Evolutionary conservation across 768 basidiomycete genomes (phyloP).

Genomic region (Leccinum uliginosum): DNA sequence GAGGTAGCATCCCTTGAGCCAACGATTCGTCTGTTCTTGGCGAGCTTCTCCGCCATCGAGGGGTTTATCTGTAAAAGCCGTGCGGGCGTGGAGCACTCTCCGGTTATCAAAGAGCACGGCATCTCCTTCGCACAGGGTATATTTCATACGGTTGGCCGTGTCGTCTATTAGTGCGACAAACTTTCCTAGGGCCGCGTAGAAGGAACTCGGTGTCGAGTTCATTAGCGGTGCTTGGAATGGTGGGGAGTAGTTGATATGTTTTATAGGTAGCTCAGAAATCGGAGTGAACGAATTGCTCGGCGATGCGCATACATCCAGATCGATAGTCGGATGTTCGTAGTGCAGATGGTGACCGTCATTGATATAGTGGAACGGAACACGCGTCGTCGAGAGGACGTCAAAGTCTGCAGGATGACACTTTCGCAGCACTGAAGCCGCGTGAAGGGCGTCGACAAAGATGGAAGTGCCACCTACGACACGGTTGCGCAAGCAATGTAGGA

Average conservation of each 20-base stretch:
- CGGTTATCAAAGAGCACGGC: conserved; percentile 91
- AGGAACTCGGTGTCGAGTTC: conserved; percentile 43
- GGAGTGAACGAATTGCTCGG: conserved; percentile 1
- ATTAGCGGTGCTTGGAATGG: conserved; percentile 88
- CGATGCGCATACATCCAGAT: conserved; percentile 39
- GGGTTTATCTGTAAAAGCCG: conserved; percentile 53
- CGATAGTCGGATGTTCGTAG: conserved; percentile 68
- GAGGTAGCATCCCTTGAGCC: conserved; percentile 88
- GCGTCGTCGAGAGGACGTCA: conserved; percentile 51
- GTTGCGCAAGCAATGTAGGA: conserved; percentile 87
- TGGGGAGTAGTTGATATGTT: conserved; percentile 85
- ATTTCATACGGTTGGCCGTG: conserved; percentile 47
- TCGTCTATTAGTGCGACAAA: conserved; percentile 61
- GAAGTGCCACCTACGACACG: conserved; percentile 80
- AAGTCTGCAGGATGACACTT: conserved; percentile 48
- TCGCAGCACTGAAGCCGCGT: conserved; percentile 55
- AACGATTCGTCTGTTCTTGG: conserved; percentile 59
- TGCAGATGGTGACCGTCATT: conserved; percentile 86
- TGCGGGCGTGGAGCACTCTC: conserved; percentile 82
- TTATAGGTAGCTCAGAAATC: conserved; percentile 33
- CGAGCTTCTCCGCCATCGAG: conserved; percentile 28
- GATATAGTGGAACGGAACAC: conserved; percentile 86
- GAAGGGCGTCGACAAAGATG: conserved; percentile 79
- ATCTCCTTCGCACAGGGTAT: conserved; percentile 77
- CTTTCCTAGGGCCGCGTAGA: conserved; percentile 57